Evolutionary conservation across 2,329 filamentous ascomycete genomes (phyloP), one percentile per base, ranked within the genome.

Genomic region (Venturia aucupariae): DNA sequence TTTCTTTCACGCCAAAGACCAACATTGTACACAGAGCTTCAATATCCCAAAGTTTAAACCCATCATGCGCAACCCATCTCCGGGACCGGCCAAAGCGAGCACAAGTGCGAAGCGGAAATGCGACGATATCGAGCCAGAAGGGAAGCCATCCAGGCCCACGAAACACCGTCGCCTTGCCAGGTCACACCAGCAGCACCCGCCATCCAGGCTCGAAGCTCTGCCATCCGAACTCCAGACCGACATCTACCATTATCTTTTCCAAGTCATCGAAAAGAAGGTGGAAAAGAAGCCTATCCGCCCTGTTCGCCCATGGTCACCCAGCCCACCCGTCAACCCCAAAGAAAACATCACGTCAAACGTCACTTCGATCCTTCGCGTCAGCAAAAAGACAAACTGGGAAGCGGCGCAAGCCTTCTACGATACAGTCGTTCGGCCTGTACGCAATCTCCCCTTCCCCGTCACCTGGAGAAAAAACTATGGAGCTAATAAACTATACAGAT

Each of bases 361-460:
- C 17, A 57, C 51, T 22, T 57, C 51, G 19, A 57, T 57, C 30
- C 51, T 57, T 57, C 51, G 51, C 19, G 51, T 57, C 7, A 57
- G 51, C 24, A 57, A 57, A 19, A 57, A 57, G 30, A 57, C 51
- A 2, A 57, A 35, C 19, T 32, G 2, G 51, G 51, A 57, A 22
- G 51, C 51, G 51, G 51, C 30, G 30, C 51, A 57, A 30, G 51
- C 51, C 5, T 57, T 35, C 30, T n/a, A 57, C 11, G 27, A 35
- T 11, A 57, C 51, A 24, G 51, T 57, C 7, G 19, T 22, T n/a
- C 30, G 51, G 17, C 51, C 51, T 57, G 51, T 57, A 57, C n/a
- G 51, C 2, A 57, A n/a, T n/a, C 7, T 3, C 30, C 13, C 0
- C 35, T n/a, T 35, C 4, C 13, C 22, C 1, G 10, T 27, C 13